Evolutionary conservation across 2,329 filamentous ascomycete species (phyloP).

Genomic region (Talaromyces sp.): DNA sequence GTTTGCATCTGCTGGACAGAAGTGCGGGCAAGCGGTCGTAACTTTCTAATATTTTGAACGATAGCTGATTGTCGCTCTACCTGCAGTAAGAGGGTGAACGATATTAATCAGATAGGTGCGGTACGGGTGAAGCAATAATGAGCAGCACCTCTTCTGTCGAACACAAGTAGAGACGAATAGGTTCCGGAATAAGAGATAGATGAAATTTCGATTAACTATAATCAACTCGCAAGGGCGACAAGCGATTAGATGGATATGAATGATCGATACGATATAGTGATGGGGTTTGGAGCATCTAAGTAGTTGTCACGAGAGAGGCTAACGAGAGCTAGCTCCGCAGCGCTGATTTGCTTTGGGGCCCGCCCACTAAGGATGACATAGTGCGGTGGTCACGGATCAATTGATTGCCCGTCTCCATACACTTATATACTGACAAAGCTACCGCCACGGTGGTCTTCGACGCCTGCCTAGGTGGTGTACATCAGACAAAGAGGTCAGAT

Average conservation of each 20-base stretch:
- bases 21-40: background rate
- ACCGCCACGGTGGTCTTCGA: background rate
- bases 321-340: background rate
- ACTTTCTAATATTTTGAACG: background rate
- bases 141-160: background rate
- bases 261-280: conserved; percentile 6
- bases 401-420: background rate
- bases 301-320: conserved; percentile 2
- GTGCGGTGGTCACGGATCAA: conserved; percentile 11
- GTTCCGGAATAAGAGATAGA: background rate
- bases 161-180: background rate
- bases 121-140: background rate
- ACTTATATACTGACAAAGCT: background rate
- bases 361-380: conserved; percentile 13
- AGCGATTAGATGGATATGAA: background rate
- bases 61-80: background rate
- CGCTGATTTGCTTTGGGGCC: background rate
- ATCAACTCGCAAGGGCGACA: background rate
- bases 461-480: background rate
- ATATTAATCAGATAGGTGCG: background rate
- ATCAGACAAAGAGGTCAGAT: background rate
- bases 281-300: background rate
- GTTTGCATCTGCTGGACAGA: background rate
- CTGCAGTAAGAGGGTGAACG: background rate
- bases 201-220: background rate